Base-by-base conservation (phyloP, 2,329 filamentous ascomycete species). In the Emericellopsis atlantica region DNA sequence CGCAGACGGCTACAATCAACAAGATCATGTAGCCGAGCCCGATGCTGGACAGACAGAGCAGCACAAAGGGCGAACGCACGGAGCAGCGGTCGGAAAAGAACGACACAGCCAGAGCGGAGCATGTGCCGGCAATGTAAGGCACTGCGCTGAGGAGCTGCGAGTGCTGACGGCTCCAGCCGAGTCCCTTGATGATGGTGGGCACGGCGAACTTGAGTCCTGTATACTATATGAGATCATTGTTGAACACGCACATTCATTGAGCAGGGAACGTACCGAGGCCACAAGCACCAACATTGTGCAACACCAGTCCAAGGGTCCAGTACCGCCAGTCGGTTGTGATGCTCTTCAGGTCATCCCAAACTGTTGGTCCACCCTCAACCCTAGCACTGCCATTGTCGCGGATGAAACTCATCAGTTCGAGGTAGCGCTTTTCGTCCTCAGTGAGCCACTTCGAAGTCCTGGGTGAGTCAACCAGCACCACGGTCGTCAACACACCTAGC, bases 61-160 rank as follows among this genome's bases (percentile, higher is more conserved):
- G 54, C 36, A 81, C 66, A 44, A 76, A 80, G 0, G 72, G 72
- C 33, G 65, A 67, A 5, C 70, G 56, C 51, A 71, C 70, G 23
- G 70, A 69, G 1, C 64, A 57, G 6, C 62, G 59, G 48, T 81
- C 77, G 0, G 77, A 78, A 26, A 62, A 48, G 46, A 67, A 76
- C 1, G 76, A 76, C 0, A 67, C 62, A 1, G 67, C 37, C 0
- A 81, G 59, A 2, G 73, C 66, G 1, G 76, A 51, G 5, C 75
- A 72, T 38, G 80, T 76, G n/a, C 84, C 81, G 1, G 75, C 70
- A 51, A 81, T 70, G 54, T 61, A 76, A 48, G 62, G 76, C 46
- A 51, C 72, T 0, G 81, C 70, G 1, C 76, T 83, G 65, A 84
- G 73, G 1, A 84, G 64, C 51, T 84, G 80, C 0, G 79, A 75